Evolutionary conservation across 371 early-diverging fungal species (phyloP).

Genomic region (Mortierella sp.): DNA sequence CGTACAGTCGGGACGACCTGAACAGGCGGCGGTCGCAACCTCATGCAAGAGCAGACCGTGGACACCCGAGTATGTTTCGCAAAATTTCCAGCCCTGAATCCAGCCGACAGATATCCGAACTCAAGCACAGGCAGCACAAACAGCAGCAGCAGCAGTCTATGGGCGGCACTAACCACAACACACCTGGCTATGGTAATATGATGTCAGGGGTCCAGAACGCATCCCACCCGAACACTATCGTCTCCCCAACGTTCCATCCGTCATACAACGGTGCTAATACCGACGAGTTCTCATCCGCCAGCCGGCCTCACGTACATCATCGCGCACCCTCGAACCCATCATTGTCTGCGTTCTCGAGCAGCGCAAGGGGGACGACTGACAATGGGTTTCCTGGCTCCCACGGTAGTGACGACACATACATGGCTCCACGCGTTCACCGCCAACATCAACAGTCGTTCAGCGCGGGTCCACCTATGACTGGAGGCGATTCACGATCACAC

Average conservation of each 20-base stretch:
- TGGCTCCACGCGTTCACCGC: conserved; percentile 8
- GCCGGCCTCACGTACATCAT: conserved; percentile 16
- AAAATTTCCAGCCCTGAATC: conserved; percentile 1
- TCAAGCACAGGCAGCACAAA: conserved; percentile 16
- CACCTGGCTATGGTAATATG: conserved; percentile 11
- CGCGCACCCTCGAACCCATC: conserved; percentile 1
- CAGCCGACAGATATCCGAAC: background rate
- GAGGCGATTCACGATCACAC: background rate
- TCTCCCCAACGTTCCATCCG: background rate
- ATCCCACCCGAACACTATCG: background rate
- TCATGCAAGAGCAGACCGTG: conserved; percentile 3
- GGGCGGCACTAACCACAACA: conserved; percentile 10
- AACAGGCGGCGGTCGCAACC: conserved; percentile 9
- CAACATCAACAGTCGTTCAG: conserved; percentile 11
- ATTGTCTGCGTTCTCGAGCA: conserved; percentile 6
- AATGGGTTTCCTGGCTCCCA: conserved; percentile 22
- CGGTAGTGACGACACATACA: conserved; percentile 30
- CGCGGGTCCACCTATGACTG: background rate
- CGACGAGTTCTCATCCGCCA: background rate
- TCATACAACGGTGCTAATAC: background rate
- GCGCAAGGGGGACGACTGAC: conserved; percentile 12
- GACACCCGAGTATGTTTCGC: conserved; percentile 23
- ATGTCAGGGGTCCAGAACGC: conserved; percentile 9
- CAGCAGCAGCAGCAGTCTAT: conserved; percentile 13
- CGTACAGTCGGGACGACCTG: background rate